Evolutionary conservation across 139 green algal genomes (phyloP).

Genomic region (Tetratostichococcus sp.): DNA sequence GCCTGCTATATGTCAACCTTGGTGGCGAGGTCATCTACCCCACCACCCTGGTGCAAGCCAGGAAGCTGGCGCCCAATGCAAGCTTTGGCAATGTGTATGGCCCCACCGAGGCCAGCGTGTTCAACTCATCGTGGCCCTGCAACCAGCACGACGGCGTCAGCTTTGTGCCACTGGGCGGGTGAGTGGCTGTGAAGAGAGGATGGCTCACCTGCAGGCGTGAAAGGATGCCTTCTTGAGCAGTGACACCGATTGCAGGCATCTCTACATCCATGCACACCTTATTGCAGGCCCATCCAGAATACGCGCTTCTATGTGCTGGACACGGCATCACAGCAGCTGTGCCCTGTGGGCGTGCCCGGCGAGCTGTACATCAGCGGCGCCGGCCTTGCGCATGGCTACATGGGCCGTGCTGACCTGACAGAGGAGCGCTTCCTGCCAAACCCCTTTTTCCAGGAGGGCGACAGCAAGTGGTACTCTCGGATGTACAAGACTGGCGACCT

Average conservation of each 20-base stretch:
- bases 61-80: too few species aligned
- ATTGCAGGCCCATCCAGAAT: slow-evolving; percentile 36
- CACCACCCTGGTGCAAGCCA: background rate
- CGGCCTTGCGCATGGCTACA: slow-evolving; percentile 38
- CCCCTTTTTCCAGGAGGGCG: slow-evolving; percentile 19
- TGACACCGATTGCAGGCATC: too few species aligned
- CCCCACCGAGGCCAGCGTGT: slow-evolving; percentile 26
- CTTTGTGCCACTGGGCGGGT: too few species aligned
- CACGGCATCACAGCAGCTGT: slow-evolving; percentile 6
- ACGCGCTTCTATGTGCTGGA: slow-evolving; percentile 39
- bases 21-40: background rate
- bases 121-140: too few species aligned
- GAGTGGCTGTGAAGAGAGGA: too few species aligned
- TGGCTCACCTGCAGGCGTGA: too few species aligned
- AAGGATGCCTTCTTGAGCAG: too few species aligned
- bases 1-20: background rate
- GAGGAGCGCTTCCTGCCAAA: slow-evolving; percentile 41
- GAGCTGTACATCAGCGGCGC: slow-evolving; percentile 46
- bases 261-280: slow-evolving; percentile 5
- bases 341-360: slow-evolving; percentile 28
- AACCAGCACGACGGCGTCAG: too few species aligned
- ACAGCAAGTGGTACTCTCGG: slow-evolving; percentile 21
- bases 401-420: slow-evolving; percentile 28
- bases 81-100: slow-evolving; percentile 21
- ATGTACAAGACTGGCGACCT: slow-evolving; percentile 31